Conservation (phyloP, 2,329 filamentous ascomycete genomes). For the Byssoonygena ceratinophila region DNA sequence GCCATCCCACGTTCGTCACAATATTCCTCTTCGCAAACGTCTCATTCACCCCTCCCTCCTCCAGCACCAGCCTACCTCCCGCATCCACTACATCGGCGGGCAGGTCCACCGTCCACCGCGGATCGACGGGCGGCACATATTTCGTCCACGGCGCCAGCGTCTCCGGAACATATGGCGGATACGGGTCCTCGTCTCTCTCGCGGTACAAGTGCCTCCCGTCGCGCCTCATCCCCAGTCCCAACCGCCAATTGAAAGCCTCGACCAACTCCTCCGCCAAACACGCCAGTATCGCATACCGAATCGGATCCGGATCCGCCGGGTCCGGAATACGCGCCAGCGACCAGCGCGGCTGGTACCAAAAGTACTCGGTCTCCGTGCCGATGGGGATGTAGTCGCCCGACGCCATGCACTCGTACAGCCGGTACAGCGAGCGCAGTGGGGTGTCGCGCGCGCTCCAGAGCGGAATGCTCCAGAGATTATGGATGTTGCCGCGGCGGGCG, state of each 20-base stretch:
- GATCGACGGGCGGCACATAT: constrained; percentile 14
- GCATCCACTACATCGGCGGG: constrained; percentile 12
- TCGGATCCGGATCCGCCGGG: constrained; percentile 21
- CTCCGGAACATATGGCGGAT: constrained; percentile 16
- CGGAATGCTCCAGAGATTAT: constrained; percentile 15
- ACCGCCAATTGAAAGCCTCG: constrained; percentile 22
- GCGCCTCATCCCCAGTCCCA: constrained; percentile 20
- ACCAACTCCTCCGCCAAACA: constrained; percentile 21
- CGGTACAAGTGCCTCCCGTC: constrained; percentile 17
- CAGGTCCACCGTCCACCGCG: constrained; percentile 5
- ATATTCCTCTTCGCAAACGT: constrained; percentile 18
- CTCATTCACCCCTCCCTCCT: constrained; percentile 15
- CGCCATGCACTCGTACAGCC: constrained; percentile 22
- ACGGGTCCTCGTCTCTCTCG: constrained; percentile 16
- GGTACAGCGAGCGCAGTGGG: constrained; percentile 21
- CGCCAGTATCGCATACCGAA: constrained; percentile 24
- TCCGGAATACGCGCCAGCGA: constrained; percentile 20
- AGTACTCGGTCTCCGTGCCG: constrained; percentile 22
- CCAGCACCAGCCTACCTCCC: constrained; percentile 15
- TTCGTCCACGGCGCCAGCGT: constrained; percentile 19
- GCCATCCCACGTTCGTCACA: constrained; percentile 18
- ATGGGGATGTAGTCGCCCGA: constrained; percentile 18
- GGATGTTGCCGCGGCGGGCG: constrained; percentile 8
- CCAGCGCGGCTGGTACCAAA: constrained; percentile 23
- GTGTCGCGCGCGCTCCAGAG: constrained; percentile 22